These are phyloP conservation scores for Eucalyptus leucophloia DNA, from an alignment of 345 rosid genomes.

Conservation along the genomic window DNA sequence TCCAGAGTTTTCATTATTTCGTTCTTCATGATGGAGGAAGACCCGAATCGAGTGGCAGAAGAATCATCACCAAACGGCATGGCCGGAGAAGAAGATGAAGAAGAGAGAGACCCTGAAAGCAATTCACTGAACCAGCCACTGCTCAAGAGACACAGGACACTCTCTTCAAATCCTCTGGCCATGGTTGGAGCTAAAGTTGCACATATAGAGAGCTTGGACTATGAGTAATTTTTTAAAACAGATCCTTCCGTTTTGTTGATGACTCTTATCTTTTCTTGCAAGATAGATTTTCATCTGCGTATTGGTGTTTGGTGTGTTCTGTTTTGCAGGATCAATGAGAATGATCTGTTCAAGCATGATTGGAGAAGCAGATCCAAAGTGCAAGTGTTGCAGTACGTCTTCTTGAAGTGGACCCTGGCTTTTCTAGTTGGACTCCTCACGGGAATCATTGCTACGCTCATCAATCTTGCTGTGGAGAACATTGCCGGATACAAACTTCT, in stretches of 20 bases:
- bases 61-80: background rate
- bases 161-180: constrained; percentile 75
- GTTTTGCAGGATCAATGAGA: constrained; percentile 73
- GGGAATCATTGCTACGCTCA: constrained; percentile 72
- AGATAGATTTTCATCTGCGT: background rate
- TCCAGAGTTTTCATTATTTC: background rate
- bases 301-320: background rate
- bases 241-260: background rate
- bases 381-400: constrained; percentile 75
- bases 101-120: constrained; percentile 58
- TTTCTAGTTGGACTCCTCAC: constrained; percentile 78
- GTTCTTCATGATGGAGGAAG: constrained; percentile 32
- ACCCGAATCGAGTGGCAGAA: background rate
- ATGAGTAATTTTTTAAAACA: constrained; percentile 35
- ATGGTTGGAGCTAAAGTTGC: constrained; percentile 82
- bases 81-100: constrained; percentile 17
- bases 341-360: constrained; percentile 88
- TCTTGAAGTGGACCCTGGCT: constrained; percentile 75
- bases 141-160: constrained; percentile 58
- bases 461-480: constrained; percentile 84
- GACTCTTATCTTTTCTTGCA: background rate
- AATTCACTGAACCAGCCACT: constrained; percentile 52
- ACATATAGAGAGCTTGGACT: constrained; percentile 80
- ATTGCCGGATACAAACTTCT: constrained; percentile 90
- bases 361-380: constrained; percentile 86